phyloP scores from a whole-genome alignment of 192 early-diverging fungal genomes.

The Coemansia sp. region DNA sequence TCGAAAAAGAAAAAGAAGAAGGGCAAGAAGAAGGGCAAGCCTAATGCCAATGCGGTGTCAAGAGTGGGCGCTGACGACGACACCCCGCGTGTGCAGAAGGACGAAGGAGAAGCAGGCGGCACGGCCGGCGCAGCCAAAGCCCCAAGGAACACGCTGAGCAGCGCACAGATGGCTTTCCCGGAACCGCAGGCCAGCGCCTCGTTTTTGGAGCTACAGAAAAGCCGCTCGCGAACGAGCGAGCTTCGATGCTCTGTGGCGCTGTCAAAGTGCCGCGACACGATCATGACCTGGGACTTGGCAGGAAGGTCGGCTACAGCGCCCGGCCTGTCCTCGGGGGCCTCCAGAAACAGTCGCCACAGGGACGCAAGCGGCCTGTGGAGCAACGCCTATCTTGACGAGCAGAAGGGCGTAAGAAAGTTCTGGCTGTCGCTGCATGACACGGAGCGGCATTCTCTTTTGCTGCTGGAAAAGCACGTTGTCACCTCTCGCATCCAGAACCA shows the following conservation, averaged over 20 bases:
- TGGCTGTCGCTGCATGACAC: constrained; percentile 37
- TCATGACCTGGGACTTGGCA: constrained; percentile 6
- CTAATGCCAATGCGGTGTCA: constrained; percentile 4
- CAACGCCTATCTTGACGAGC: constrained; percentile 28
- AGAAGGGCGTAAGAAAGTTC: constrained; percentile 36
- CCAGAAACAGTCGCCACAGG: neutral
- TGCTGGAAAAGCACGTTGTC: constrained; percentile 44
- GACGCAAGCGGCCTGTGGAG: constrained; percentile 21
- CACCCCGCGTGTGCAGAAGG: neutral
- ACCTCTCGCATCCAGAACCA: constrained; percentile 44
- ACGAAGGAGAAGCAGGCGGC: neutral
- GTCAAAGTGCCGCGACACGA: neutral
- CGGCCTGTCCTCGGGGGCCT: neutral
- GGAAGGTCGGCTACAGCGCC: neutral
- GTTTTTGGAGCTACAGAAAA: neutral
- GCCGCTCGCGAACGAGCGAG: neutral
- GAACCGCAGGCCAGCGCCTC: neutral
- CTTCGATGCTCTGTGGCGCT: neutral
- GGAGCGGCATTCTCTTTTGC: constrained; percentile 32
- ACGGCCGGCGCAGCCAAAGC: neutral
- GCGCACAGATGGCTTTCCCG: neutral
- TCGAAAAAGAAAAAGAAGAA: constrained; percentile 29
- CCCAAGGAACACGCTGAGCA: neutral
- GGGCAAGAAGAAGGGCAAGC: constrained; percentile 25
- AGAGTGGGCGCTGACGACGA: neutral